Percentiles rank a stretch among this genome's conserved stretches.
Conservation (phyloP, 306 rosid genomes). For the Mucuna pruriens region DNA sequence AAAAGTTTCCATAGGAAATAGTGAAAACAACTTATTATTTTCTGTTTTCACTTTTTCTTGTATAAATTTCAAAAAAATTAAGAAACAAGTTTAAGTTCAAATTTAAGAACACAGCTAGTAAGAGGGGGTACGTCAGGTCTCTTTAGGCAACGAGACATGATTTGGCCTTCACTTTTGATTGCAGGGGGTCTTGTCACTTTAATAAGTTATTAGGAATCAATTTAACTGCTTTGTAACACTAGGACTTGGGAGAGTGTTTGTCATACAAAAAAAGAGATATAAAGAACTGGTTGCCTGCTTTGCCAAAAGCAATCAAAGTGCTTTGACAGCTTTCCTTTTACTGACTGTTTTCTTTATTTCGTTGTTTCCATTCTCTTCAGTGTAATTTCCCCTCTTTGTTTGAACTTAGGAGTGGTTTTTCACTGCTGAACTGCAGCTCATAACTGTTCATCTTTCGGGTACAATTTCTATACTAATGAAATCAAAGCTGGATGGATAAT, state of each 20-base stretch:
- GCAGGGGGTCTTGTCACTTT: constrained; percentile 39
- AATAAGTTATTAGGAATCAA: constrained; percentile 24
- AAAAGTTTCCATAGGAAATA: background rate
- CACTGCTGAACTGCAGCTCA: background rate
- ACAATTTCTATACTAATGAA: constrained; percentile 7
- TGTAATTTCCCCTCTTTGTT: background rate
- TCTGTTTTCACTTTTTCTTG: background rate
- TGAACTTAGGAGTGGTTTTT: constrained; percentile 12
- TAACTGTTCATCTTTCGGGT: constrained; percentile 6
- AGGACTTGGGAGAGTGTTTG: constrained; percentile 34
- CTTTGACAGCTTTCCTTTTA: constrained; percentile 52
- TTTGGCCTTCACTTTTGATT: constrained; percentile 41
- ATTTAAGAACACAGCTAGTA: background rate
- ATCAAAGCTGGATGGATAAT: constrained; percentile 9
- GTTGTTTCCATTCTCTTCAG: constrained; percentile 10
- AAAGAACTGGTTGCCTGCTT: constrained; percentile 39
- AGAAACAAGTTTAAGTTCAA: background rate
- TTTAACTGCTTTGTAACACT: constrained; percentile 28
- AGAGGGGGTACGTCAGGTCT: background rate
- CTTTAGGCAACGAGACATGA: constrained; percentile 18
- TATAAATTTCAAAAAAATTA: background rate
- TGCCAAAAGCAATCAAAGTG: constrained; percentile 46
- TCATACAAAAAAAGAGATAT: constrained; percentile 19
- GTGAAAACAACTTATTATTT: background rate
- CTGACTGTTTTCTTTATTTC: constrained; percentile 36